Evolutionary conservation across 495 filamentous ascomycete species (phyloP), one percentile per base, ranked within the genome.

Genomic region (Corynascus novoguineensis): DNA sequence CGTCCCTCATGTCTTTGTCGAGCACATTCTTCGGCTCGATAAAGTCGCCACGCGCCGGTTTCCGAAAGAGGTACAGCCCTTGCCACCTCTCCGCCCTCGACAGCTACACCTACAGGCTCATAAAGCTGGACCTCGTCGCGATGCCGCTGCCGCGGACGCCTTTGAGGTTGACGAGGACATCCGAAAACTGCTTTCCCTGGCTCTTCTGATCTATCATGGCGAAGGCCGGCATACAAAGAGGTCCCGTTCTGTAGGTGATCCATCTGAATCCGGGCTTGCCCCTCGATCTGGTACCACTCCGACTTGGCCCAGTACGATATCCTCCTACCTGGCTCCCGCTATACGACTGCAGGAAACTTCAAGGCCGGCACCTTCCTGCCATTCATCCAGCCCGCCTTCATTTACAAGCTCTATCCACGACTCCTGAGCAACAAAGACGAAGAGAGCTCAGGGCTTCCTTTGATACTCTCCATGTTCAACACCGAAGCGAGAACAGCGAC

Each of bases 81-180:
- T 38, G 10, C 14, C 11, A n/a, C n/a, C 48, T 50, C 48, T 50
- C 28, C 27, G 48, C 48, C 19, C 48, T 50, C 48, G 48, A 37
- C 40, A 19, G 40, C 45, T 49, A 37, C 22, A 50, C 44, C 35
- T 50, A 50, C 28, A 58, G 37, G 55, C 55, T 58, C 40, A 51
- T 58, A 27, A 58, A 58, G 47, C 46, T 51, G 22, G 55, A 38
- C 24, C 37, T 24, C 6, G 34, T 58, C 25, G 55, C 31, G 3
- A 32, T 45, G 21, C 44, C 35, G 44, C 53, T 31, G 11, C 19
- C 19, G 42, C 41, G 27, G 35, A 49, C 31, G 44, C 53, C 28
- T 56, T 56, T 56, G 22, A 56, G 53, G 53, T 56, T 56, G n/a
- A 48, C 42, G 25, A 56, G 44, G 21, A 56, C 53, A 31, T 40